Base-by-base conservation (phyloP, 2,329 filamentous ascomycete species). In the Monilinia polystroma region DNA sequence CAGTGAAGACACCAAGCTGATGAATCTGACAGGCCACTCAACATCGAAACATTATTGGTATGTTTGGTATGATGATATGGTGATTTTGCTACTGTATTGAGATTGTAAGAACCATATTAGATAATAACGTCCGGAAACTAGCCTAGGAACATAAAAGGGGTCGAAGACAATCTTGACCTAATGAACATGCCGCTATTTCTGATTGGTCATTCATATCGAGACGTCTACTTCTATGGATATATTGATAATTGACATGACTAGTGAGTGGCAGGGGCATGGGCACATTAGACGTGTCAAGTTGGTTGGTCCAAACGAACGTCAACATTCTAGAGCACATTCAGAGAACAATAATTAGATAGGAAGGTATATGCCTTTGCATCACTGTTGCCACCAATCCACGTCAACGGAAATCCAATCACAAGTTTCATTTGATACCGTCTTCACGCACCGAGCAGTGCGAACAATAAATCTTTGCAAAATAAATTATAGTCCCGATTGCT, bases 91-190 rank as follows among this genome's bases (percentile, higher is more conserved):
- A 38, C 32, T 23, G 47, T 18, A 23, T 43, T 53, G 35, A 20
- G n/a, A 49, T 5, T 20, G 8, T 38, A 18, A 35, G 14, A 20
- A 23, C 49, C 26, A 43, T 35, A 18, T 60, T 51, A 60, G 45
- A 35, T 51, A 49, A 60, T 38, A 60, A 51, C 43, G 16, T 38
- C 57, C 57, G 57, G 20, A 35, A 35, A 51, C 4, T 60, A 60
- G 29, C 5, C 20, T 51, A 7, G 16, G 10, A 38, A 38, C 20
- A 51, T 20, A 29, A 16, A 60, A 23, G 45, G 29, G 45, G 45
- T 60, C 20, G 7, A 47, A 35, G 26, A 20, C 12, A 49, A 59
- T 49, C 41, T 32, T 32, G 12, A 47, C 23, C 18, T 12, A 23
- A 49, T 49, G 20, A 49, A 49, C 18, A 11, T 51, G 11, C 45